A percentile compares a stretch with the other conserved stretches of the same genome.
phyloP scores from a whole-genome alignment of 169 alveolate species.

The Eimeria acervulina region DNA sequence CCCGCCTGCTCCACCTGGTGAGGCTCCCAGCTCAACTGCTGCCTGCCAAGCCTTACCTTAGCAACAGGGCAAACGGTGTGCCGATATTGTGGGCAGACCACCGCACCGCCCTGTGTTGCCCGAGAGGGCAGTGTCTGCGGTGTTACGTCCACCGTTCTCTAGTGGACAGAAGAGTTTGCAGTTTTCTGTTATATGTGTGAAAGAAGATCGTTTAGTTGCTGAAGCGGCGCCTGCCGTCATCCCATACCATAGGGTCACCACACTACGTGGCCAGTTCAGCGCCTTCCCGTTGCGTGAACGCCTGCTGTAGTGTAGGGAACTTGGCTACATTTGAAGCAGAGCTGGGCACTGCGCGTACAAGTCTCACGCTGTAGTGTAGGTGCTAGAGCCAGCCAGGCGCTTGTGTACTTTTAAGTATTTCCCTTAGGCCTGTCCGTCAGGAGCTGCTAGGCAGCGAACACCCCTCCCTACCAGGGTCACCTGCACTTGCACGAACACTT shows the following conservation, averaged over 20 bases:
- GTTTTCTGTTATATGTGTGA: too few species aligned
- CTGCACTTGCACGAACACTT: neutral
- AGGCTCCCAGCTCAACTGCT: neutral
- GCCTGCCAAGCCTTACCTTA: neutral
- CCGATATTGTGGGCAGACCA: neutral
- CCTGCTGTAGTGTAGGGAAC: too few species aligned
- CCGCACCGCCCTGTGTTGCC: neutral
- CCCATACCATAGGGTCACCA: too few species aligned
- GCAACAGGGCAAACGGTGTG: neutral
- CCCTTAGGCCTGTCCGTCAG: too few species aligned
- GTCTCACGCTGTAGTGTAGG: too few species aligned
- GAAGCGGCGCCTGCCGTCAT: too few species aligned
- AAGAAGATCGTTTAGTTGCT: neutral
- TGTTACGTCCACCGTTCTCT: neutral
- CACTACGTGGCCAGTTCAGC: too few species aligned
- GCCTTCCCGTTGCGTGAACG: too few species aligned
- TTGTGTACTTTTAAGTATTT: too few species aligned
- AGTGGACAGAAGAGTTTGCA: neutral
- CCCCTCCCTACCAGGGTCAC: neutral
- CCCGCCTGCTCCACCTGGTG: neutral
- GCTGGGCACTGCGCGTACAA: too few species aligned
- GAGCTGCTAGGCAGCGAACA: neutral
- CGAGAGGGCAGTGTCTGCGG: neutral
- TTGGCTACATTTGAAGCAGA: too few species aligned
- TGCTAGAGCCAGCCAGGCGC: too few species aligned